Percentiles rank a stretch among this genome's conserved stretches.
Evolutionary conservation across 352 stramenopile species (phyloP).

Genomic region (Albugo candida): DNA sequence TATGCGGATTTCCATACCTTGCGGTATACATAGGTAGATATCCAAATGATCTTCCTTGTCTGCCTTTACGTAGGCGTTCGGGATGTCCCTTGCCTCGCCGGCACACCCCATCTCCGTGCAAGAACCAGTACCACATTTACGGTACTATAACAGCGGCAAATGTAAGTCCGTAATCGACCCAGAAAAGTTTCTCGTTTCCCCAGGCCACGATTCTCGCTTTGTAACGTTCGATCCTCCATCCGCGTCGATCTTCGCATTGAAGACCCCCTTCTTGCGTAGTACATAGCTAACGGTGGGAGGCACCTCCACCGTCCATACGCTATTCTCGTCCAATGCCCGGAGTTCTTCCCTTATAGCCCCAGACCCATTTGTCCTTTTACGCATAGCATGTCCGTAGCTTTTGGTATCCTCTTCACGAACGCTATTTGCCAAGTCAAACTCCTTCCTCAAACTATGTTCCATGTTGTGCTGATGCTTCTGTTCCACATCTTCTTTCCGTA

Average conservation of each 20-base stretch:
- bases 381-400: background rate
- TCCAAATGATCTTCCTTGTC: no score
- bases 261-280: background rate
- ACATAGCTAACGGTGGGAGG: background rate
- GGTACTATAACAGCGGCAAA: background rate
- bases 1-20: no score
- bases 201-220: background rate
- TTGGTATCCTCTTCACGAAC: background rate
- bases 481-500: no score
- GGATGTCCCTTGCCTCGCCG: no score
- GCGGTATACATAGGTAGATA: no score
- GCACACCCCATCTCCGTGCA: no score
- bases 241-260: background rate
- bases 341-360: background rate
- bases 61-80: no score
- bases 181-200: background rate
- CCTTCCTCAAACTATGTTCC: background rate
- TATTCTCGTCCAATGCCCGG: background rate
- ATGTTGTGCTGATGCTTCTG: no score
- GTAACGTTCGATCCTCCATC: background rate
- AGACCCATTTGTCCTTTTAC: background rate
- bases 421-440: background rate
- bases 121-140: no score
- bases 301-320: background rate
- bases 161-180: background rate